Evolutionary conservation across 176 grass and related monocot species (phyloP).

Genomic region (Cenchrus fungigraminus): DNA sequence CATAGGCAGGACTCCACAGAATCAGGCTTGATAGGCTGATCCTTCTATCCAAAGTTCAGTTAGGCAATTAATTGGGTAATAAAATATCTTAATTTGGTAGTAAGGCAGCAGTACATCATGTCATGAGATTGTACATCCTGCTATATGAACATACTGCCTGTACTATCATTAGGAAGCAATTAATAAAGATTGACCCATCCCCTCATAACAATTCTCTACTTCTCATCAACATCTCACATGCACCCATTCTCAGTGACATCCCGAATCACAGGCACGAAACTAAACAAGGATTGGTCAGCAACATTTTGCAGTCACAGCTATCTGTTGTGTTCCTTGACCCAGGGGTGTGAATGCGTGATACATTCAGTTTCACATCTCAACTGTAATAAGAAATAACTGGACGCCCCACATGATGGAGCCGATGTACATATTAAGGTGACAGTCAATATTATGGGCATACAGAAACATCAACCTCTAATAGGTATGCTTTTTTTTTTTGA

Average conservation of each 20-base stretch:
- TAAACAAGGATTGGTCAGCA: neutral
- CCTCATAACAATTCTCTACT: neutral
- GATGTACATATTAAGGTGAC: neutral
- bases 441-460: neutral
- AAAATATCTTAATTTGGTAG: neutral
- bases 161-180: neutral
- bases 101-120: neutral
- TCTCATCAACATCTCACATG: neutral
- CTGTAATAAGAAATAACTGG: conserved; percentile 15
- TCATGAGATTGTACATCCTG: neutral
- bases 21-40: neutral
- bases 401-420: neutral
- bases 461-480: neutral
- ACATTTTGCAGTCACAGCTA: neutral
- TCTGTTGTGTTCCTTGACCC: neutral
- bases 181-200: neutral
- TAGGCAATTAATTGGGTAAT: neutral
- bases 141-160: neutral
- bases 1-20: neutral
- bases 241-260: neutral
- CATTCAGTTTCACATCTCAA: conserved; percentile 10
- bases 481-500: neutral
- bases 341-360: no score
- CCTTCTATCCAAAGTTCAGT: neutral
- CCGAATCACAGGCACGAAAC: neutral